Evolutionary conservation across 2,329 filamentous ascomycete species (phyloP).

Genomic region (Botrytis elliptica): DNA sequence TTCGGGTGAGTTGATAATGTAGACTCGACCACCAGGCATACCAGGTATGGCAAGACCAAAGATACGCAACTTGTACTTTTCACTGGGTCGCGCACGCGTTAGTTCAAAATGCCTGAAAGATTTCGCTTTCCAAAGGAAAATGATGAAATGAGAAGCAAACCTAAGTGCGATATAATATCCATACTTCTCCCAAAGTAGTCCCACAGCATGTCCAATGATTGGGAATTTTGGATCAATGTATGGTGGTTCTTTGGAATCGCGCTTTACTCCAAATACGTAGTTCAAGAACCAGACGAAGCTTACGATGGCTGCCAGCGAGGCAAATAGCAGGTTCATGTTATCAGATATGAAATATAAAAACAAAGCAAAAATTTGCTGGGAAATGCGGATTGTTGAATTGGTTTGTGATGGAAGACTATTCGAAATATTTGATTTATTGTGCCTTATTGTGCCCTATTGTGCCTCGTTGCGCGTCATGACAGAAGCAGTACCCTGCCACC

Average conservation of each 20-base stretch:
- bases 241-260: background rate
- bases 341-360: too few species aligned
- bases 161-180: background rate
- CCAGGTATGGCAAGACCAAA: slow-evolving; percentile 8
- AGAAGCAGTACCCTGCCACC: background rate
- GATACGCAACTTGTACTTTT: slow-evolving; percentile 4
- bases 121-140: background rate
- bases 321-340: too few species aligned
- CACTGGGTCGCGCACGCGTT: background rate
- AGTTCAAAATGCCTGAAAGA: background rate
- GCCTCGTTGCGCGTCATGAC: too few species aligned
- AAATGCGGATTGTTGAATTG: too few species aligned
- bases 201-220: slow-evolving; percentile 5
- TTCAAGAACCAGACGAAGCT: too few species aligned
- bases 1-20: slow-evolving; percentile 1
- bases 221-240: slow-evolving; percentile 9
- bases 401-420: too few species aligned
- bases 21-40: slow-evolving; percentile 14
- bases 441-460: too few species aligned
- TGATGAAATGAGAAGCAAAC: background rate
- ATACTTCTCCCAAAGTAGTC: slow-evolving; percentile 1
- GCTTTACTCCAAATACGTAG: too few species aligned
- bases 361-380: too few species aligned
- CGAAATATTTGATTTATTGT: too few species aligned
- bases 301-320: too few species aligned